Percentiles rank a stretch among this genome's conserved stretches.
phyloP scores from a whole-genome alignment of 495 filamentous ascomycete genomes.

The Penicillium goetzii region DNA sequence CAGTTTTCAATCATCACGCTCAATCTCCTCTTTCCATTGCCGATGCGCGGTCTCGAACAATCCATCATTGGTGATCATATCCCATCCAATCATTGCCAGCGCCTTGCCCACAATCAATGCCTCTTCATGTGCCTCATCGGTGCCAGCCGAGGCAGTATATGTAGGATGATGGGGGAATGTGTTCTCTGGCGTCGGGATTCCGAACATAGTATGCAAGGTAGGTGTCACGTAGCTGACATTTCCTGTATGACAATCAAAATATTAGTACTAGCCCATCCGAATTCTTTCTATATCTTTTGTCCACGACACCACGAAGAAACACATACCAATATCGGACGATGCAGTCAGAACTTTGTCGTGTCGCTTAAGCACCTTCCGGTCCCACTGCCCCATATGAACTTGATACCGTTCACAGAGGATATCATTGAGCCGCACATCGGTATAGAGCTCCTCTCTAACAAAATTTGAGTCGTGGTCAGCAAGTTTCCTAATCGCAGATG shows the following conservation, averaged over 20 bases:
- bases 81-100: slow-evolving; percentile 56
- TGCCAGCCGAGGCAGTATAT: slow-evolving; percentile 62
- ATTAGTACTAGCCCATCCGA: not conserved
- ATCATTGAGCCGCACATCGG: slow-evolving; percentile 64
- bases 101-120: slow-evolving; percentile 60
- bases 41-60: slow-evolving; percentile 43
- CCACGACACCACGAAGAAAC: slow-evolving; percentile 21
- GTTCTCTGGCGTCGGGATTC: slow-evolving; percentile 50
- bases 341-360: slow-evolving; percentile 54
- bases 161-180: slow-evolving; percentile 62
- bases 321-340: slow-evolving; percentile 59
- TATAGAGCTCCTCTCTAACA: slow-evolving; percentile 51
- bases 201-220: slow-evolving; percentile 62
- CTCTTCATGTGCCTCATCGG: slow-evolving; percentile 52
- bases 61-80: slow-evolving; percentile 51
- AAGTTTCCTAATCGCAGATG: not conserved
- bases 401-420: slow-evolving; percentile 57
- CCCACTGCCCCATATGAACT: slow-evolving; percentile 54
- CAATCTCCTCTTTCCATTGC: slow-evolving; percentile 36
- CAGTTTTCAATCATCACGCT: slow-evolving; percentile 17
- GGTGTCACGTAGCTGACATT: slow-evolving; percentile 68
- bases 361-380: slow-evolving; percentile 48
- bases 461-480: not conserved
- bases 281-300: too few species aligned
- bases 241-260: slow-evolving; percentile 35